Conservation (phyloP, 1,284 basidiomycete species). For the Cryptococcus sp. region DNA sequence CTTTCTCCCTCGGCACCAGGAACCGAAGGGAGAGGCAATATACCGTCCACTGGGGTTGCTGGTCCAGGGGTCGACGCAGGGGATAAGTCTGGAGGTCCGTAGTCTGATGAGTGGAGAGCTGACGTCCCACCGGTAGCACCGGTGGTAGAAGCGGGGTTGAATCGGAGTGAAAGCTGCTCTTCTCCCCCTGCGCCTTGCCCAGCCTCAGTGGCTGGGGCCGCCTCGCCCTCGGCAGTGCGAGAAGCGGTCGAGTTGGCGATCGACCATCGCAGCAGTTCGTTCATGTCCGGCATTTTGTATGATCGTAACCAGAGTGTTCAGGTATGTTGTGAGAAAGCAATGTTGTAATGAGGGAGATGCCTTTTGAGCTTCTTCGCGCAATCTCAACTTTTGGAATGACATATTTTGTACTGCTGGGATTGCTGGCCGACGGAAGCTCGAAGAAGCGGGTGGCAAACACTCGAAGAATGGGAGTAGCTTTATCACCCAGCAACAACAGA, state of each 20-base stretch:
- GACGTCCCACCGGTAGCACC: conserved; percentile 20
- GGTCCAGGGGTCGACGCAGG: conserved; percentile 38
- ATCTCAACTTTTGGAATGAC: conserved; percentile 2
- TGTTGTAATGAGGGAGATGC: neutral
- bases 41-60: conserved; percentile 20
- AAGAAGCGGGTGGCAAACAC: conserved; percentile 15
- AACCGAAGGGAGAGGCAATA: conserved; percentile 7
- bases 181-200: neutral
- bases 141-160: conserved; percentile 34
- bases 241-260: conserved; percentile 41
- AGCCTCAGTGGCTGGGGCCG: neutral
- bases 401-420: neutral
- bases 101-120: conserved; percentile 46
- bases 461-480: conserved; percentile 1
- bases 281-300: conserved; percentile 39
- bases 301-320: neutral
- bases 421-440: conserved; percentile 3
- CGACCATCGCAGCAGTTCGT: conserved; percentile 41
- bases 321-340: neutral
- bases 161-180: conserved; percentile 32
- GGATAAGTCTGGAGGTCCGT: conserved; percentile 26
- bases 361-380: neutral
- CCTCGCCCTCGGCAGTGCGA: too few species aligned
- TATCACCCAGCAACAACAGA: neutral
- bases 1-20: neutral